Base-by-base conservation (phyloP, 768 basidiomycete genomes). In the Macrocybe gigantea region DNA sequence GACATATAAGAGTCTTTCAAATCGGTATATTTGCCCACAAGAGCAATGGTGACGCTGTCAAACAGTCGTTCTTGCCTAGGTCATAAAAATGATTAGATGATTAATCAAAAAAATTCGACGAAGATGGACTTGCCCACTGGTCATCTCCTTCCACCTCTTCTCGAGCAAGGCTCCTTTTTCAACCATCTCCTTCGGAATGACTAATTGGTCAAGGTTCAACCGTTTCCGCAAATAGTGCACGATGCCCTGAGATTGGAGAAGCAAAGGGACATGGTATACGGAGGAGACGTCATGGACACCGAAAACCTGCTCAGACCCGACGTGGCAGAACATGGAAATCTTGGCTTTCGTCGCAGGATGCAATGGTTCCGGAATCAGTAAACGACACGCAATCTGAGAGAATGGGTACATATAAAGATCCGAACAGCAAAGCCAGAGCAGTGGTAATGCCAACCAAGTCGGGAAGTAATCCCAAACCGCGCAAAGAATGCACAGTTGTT, bases 291-390 rank as follows among this genome's bases (percentile, higher is more conserved):
- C 93, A 63, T 98, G 95, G 6, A 98, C 88, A 47, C 93, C 95
- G 44, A 99, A 76, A 36, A 98, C 95, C 58, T 91, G 88, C 57
- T 90, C 84, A 3, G 85, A 73, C 3, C 82, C 71, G 56, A 99
- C 95, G 59, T 99, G 95, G 67, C 95, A 97, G 77, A 98, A 98
- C 94, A 98, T 97, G 52, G 92, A 93, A 37, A 99, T 95, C 66
- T 99, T 99, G 60, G 85, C 79, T 68, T 93, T 95, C 33, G 94
- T 95, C 0, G 88, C 77, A 11, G 79, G 75, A 46, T 85, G 80
- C n/a, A 99, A 74, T 0, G 88, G 85, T 52, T 88, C 77, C 13
- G 87, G 83, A 50, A 87, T 83, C 45, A 89, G 70, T 32, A 93
- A 70, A 36, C 95, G 85, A 65, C 95, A 97, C 0, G 95, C 95